phyloP scores from a whole-genome alignment of 495 filamentous ascomycete species.

The Acidiella bohemica region DNA sequence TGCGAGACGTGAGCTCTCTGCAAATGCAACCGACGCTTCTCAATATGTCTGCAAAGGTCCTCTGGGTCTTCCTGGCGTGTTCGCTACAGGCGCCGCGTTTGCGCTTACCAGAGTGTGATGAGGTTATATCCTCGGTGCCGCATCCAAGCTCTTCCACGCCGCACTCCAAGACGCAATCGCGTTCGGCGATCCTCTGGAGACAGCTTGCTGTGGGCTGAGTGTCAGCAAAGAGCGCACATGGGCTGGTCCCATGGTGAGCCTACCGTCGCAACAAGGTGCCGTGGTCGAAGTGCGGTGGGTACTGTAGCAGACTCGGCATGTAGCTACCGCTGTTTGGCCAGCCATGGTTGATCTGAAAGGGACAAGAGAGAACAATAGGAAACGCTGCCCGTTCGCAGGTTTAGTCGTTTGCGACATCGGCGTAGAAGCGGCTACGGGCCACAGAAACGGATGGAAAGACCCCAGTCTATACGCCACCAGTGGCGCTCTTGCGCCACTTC shows the following conservation, averaged over 20 bases:
- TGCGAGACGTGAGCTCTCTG: constrained; percentile 8
- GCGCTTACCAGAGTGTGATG: constrained; percentile 5
- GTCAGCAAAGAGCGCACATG: constrained; percentile 2
- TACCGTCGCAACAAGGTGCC: constrained; percentile 10
- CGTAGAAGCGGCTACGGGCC: too few relatives aligned
- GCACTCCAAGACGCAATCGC: constrained; percentile 8
- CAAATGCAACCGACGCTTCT: constrained; percentile 6
- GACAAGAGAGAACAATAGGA: too few relatives aligned
- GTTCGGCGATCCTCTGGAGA: constrained; percentile 8
- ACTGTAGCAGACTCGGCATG: constrained; percentile 5
- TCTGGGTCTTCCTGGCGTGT: constrained; percentile 1
- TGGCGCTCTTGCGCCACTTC: too few relatives aligned
- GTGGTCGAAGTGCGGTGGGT: not conserved
- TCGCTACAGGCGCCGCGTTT: constrained; percentile 10
- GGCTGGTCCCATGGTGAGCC: not conserved
- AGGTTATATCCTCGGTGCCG: constrained; percentile 2
- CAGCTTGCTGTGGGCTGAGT: constrained; percentile 5
- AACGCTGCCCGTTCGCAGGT: too few relatives aligned
- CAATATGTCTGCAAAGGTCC: constrained; percentile 5
- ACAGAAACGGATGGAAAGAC: too few relatives aligned
- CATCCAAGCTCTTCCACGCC: constrained; percentile 3
- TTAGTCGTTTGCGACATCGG: too few relatives aligned
- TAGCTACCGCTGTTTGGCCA: constrained; percentile 1
- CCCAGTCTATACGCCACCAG: too few relatives aligned
- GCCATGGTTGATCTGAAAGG: constrained; percentile 3